Base-by-base conservation (phyloP, 1,139 yeast genomes). In the Petasospora fabianii region DNA sequence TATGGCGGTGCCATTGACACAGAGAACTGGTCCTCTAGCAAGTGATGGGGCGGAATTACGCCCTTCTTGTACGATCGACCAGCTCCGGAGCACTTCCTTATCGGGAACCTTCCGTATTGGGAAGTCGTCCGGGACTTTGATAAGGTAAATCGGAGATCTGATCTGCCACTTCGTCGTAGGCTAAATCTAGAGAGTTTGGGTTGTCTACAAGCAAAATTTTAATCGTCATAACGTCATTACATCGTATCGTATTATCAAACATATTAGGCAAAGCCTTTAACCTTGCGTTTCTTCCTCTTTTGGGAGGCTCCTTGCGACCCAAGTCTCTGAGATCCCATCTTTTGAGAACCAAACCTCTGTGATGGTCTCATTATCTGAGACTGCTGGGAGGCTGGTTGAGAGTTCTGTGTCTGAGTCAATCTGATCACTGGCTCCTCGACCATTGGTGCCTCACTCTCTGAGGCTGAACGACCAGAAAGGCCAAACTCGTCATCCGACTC, bases 201-300 rank as follows among this genome's bases (percentile, higher is more conserved):
- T n/a, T n/a, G n/a, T n/a, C n/a, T n/a, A n/a, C n/a, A n/a, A n/a
- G n/a, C n/a, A n/a, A n/a, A n/a, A n/a, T n/a, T 20, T 20, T 7
- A 20, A 20, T 20, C 22, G 22, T 20, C 22, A 20, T 20, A 20
- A 20, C 7, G 22, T 20, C 22, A 20, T 20, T 20, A 20, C 22
- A 20, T 20, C 22, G 22, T 19, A 30, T 6, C 8, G 24, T 20
- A 22, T 21, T 27, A 20, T 9, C 26, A 8, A 17, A 15, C 14
- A 8, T n/a, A 14, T 30, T 24, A 46, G 18, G 45, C 46, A 36
- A 46, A 46, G 10, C 49, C 49, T 26, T 41, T 38, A 15, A 38
- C 33, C 20, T 39, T 37, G n/a, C 31, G 37, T 30, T 41, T 46
- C 39, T 43, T 43, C 32, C 37, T 42, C 31, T 32, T 33, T 14